Evolutionary conservation across 2,329 filamentous ascomycete genomes (phyloP), one percentile per base, ranked within the genome.

Genomic region (Pseudocercospora eumusae): DNA sequence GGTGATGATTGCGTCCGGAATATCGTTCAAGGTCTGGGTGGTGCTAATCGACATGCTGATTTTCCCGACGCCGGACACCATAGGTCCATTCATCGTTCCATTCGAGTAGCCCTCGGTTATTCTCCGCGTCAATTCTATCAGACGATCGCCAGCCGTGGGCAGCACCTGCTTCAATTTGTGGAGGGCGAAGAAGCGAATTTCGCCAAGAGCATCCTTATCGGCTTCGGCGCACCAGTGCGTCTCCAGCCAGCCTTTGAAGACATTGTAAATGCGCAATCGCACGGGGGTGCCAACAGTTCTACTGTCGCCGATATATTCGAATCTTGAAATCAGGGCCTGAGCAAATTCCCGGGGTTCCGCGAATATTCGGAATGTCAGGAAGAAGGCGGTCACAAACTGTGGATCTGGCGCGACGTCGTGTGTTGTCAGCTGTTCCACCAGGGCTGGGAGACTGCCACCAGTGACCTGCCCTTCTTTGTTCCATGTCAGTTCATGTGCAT

Each of bases 171-270:
- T 81, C 7, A 99, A 82, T 66, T 89, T 89, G 52, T 84, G 83
- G 67, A 88, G 86, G 1, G 93, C 92, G 75, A 99, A 99, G 0
- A 86, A 81, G 33, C 89, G 82, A 65, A 99, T 96, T 54, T 90
- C 80, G 0, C 84, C 81, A 8, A 99, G 81, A 1, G 93, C 92
- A 11, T 86, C 83, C 57, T 86, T 85, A 74, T 99, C 95, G 10
- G 88, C 87, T 62, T 92, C 86, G 66, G 91, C 86, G 53, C 90
- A 87, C 93, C 95, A 99, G 76, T 99, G 92, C 6, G 90, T 95
- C 78, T 98, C 95, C 20, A 99, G 81, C 95, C 95, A 99, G 45
- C 91, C 90, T 77, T 99, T 99, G 82, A 99, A 92, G 60, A 92
- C 88, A 74, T 99, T 98, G 80, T 96, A 98, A 1, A 98, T 92